Evolutionary conservation across 306 rosid species (phyloP), one percentile per base, ranked within the genome.

Genomic region (Malus asiatica): DNA sequence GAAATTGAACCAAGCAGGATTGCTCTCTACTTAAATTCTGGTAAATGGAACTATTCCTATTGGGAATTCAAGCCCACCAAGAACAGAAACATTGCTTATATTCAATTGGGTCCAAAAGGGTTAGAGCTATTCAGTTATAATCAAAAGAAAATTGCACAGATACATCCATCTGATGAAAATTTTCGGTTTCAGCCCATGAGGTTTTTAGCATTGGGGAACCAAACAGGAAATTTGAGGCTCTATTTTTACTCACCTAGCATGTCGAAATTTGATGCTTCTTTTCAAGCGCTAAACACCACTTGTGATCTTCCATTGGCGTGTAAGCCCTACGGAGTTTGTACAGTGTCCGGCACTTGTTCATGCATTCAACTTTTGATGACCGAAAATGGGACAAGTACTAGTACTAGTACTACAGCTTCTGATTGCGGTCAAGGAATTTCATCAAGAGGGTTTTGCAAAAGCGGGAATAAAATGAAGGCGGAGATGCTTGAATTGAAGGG

Each of bases 241-340:
- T 95, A 88, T 55, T 90, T 78, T 77, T 92, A 89, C 80, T 88
- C 97, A 33, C 68, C 84, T 1, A 81, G 82, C 74, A 82, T 77
- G 62, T 75, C 74, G 0, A 86, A 79, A 38, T 92, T 92, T 79
- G 97, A 89, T 76, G 87, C 96, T 18, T 75, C 97, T 30, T 92
- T 88, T 77, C 93, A 86, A 82, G 99, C 97, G 55, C 89, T 95
- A 30, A 89, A 89, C 77, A 85, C 64, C 9, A 90, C 96, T 2
- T 92, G 98, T 75, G 97, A 95, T 76, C 98, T 90, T 84, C 97
- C 98, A 19, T 61, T 88, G 78, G 80, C 97, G 12, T 95, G 98
- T 79, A 80, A 58, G 35, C 89, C 97, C 20, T 92, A 89, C 52
- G 97, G 96, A 1, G 80, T 95, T 64, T 95, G 98, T 52, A 95